Conservation (phyloP, 2,329 filamentous ascomycete genomes). For the Fusarium sp. region DNA sequence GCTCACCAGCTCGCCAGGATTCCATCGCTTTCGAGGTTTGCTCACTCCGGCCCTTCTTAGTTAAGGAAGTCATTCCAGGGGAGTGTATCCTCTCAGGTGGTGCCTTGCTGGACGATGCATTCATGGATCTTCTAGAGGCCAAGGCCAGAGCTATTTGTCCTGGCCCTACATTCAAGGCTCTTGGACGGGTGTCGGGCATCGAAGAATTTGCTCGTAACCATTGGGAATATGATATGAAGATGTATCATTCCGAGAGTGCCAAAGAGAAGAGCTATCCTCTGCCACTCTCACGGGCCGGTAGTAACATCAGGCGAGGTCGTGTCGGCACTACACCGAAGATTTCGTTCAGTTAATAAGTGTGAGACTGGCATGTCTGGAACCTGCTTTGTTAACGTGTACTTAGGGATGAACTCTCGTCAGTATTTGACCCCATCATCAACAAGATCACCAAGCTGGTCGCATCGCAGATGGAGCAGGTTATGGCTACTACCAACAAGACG, state of each 20-base stretch:
- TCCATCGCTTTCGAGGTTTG: neutral
- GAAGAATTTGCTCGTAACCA: neutral
- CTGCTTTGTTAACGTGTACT: neutral
- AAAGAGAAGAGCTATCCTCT: neutral
- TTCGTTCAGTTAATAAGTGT: neutral
- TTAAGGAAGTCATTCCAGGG: neutral
- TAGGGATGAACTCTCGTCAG: neutral
- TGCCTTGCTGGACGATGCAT: neutral
- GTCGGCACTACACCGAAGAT: neutral
- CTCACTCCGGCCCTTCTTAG: neutral
- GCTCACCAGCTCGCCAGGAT: neutral
- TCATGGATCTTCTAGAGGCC: neutral
- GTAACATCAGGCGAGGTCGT: rapidly evolving
- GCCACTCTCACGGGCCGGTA: neutral
- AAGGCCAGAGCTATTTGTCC: neutral
- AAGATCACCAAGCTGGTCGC: neutral
- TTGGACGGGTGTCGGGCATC: neutral
- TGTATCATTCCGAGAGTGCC: rapidly evolving
- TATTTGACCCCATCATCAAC: conserved; percentile 4
- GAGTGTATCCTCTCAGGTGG: neutral
- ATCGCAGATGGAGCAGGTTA: neutral
- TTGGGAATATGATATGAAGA: neutral
- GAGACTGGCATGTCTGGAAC: neutral
- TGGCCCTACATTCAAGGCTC: rapidly evolving
- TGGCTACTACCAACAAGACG: neutral